A percentile compares a stretch with the other conserved stretches of the same genome.
Evolutionary conservation across 148 eudicot genomes (phyloP).

Genomic region (Vaccinium myrtillus): DNA sequence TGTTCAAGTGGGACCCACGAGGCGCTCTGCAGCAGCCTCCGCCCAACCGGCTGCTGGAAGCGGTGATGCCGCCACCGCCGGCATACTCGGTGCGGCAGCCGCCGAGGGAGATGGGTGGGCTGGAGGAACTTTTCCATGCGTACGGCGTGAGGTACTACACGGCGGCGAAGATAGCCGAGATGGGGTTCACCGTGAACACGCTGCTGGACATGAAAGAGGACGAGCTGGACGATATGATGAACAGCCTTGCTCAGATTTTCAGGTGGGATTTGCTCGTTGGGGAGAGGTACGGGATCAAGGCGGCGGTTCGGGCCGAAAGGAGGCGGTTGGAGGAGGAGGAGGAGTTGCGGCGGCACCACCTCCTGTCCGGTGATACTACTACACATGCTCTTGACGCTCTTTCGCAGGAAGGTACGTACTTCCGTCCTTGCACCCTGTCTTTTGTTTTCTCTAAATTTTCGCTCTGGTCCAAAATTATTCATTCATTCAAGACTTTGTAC

Average conservation of each 20-base stretch:
- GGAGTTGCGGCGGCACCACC: constrained; percentile 52
- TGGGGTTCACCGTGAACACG: constrained; percentile 88
- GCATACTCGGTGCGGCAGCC: constrained; percentile 9
- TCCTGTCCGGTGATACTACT: constrained; percentile 36
- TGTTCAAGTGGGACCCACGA: constrained; percentile 84
- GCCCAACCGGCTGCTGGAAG: constrained; percentile 36
- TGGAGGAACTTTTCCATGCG: constrained; percentile 76
- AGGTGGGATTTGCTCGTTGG: constrained; percentile 90
- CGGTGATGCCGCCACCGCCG: constrained; percentile 23
- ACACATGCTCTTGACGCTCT: constrained; percentile 65
- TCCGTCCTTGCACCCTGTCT: background rate
- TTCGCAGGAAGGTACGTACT: constrained; percentile 72
- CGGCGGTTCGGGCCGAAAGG: constrained; percentile 81
- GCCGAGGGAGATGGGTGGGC: constrained; percentile 44
- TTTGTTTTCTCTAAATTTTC: background rate
- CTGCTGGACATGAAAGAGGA: constrained; percentile 86
- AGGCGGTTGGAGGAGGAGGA: constrained; percentile 86
- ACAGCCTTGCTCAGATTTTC: constrained; percentile 67
- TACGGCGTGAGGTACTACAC: constrained; percentile 83
- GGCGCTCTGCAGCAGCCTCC: constrained; percentile 16
- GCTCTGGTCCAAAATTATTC: background rate
- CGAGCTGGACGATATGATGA: constrained; percentile 95
- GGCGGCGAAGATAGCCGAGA: constrained; percentile 79
- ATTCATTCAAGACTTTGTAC: too few relatives aligned
- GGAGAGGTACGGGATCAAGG: constrained; percentile 85